Evolutionary conservation across 192 early-diverging fungal species (phyloP).

Genomic region (Backusella australiensis): DNA sequence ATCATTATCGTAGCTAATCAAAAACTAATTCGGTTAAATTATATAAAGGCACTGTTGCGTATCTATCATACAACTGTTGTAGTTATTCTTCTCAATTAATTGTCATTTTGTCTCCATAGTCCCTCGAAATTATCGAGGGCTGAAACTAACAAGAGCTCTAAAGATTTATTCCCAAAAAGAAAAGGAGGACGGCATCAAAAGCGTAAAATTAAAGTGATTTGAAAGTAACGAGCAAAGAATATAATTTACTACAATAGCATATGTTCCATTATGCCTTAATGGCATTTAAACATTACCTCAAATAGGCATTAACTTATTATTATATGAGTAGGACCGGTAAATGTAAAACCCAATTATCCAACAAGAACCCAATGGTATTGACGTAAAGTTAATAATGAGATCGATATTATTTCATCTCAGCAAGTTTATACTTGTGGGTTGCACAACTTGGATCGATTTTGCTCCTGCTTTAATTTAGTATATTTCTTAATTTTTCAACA

Average conservation of each 20-base stretch:
- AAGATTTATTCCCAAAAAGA: not conserved
- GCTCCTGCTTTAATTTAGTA: not conserved
- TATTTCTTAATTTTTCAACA: not conserved
- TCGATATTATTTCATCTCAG: not conserved
- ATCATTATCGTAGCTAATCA: too few species aligned
- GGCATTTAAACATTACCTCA: not conserved
- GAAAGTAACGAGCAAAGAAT: not conserved
- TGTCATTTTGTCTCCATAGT: not conserved
- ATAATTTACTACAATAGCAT: not conserved
- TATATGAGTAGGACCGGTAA: not conserved
- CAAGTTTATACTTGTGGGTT: not conserved
- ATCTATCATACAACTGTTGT: not conserved
- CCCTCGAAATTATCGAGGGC: not conserved
- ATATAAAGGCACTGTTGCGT: not conserved
- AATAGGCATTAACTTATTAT: not conserved
- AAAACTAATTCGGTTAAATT: too few species aligned
- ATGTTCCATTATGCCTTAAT: not conserved
- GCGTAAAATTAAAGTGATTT: not conserved
- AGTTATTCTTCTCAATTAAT: not conserved
- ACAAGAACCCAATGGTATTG: not conserved
- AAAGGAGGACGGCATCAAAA: not conserved
- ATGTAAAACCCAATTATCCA: not conserved
- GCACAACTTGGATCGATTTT: not conserved
- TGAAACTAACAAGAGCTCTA: not conserved
- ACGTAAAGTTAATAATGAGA: not conserved